Evolutionary conservation across 768 basidiomycete genomes (phyloP).

Genomic region (Hericium rajendrae): DNA sequence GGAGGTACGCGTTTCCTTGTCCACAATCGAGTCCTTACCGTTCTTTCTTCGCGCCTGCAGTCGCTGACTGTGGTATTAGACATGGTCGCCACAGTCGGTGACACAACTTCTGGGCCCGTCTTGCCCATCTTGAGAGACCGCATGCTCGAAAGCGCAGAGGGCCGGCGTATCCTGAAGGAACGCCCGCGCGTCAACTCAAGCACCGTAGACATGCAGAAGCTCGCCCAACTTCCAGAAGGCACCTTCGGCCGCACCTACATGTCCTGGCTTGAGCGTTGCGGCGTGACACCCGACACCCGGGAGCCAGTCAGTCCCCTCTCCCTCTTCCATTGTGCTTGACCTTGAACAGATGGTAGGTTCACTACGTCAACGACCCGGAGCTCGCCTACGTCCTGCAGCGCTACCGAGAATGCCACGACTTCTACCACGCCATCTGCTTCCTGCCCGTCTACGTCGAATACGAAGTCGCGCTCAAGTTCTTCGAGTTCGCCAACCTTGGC

Average conservation of each 20-base stretch:
- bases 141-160: constrained; percentile 76
- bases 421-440: constrained; percentile 87
- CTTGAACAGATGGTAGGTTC: constrained; percentile 47
- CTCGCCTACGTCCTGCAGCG: constrained; percentile 97
- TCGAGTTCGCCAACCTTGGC: constrained; percentile 88
- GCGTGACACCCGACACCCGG: constrained; percentile 88
- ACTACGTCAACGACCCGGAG: constrained; percentile 90
- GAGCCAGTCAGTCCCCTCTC: constrained; percentile 55
- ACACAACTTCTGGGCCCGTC: constrained; percentile 79
- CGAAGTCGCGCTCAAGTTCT: constrained; percentile 89
- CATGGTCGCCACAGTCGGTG: constrained; percentile 90
- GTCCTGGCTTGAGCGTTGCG: constrained; percentile 82
- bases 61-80: constrained; percentile 36
- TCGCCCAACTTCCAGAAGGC: constrained; percentile 62
- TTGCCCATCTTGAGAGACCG: constrained; percentile 65
- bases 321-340: background rate
- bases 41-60: background rate
- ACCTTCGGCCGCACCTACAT: constrained; percentile 82
- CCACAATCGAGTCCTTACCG: background rate
- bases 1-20: constrained; percentile 49
- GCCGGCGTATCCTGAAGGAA: constrained; percentile 73
- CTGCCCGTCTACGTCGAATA: constrained; percentile 85
- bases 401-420: constrained; percentile 96
- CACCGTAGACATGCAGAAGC: constrained; percentile 61
- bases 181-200: constrained; percentile 72